A percentile compares a stretch with the other conserved stretches of the same genome.
These are phyloP conservation scores for Endogone sp. DNA, from an alignment of 192 early-diverging fungal species.

Conservation along the genomic window DNA sequence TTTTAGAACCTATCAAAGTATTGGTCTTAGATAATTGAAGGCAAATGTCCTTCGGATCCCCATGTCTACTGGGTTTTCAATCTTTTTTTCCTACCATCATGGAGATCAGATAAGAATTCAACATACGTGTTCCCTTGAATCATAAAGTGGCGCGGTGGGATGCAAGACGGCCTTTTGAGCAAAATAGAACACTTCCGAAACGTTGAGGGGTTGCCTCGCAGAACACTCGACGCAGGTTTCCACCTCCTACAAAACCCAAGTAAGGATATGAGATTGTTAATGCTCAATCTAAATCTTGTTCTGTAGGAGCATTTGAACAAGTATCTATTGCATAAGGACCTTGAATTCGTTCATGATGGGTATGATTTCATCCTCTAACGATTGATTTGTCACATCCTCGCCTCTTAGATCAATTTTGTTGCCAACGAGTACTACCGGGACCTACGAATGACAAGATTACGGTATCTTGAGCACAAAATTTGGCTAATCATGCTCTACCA, in stretches of 20 bases:
- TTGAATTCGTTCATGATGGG: slow-evolving; percentile 99
- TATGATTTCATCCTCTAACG: slow-evolving; percentile 89
- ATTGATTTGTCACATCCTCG: slow-evolving; percentile 77
- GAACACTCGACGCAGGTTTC: slow-evolving; percentile 99
- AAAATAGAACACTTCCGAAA: slow-evolving; percentile 99
- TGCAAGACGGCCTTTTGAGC: slow-evolving; percentile 99
- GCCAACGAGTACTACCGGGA: slow-evolving; percentile 90
- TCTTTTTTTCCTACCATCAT: too few relatives aligned
- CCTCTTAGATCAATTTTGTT: slow-evolving; percentile 90
- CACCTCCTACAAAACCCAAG: slow-evolving; percentile 82
- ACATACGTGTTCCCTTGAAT: slow-evolving; percentile 84
- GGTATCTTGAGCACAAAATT: too few relatives aligned
- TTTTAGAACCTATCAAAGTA: slow-evolving; percentile 61
- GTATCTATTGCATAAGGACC: slow-evolving; percentile 32
- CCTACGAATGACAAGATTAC: slow-evolving; percentile 36
- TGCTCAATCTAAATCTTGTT: too few relatives aligned
- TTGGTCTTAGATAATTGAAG: neutral
- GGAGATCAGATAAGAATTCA: neutral
- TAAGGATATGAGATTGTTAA: neutral
- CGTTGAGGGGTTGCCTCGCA: slow-evolving; percentile 90
- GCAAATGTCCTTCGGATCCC: neutral
- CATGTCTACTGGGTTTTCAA: neutral
- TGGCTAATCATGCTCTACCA: too few relatives aligned
- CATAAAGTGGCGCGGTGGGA: slow-evolving; percentile 95
- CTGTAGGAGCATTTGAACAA: too few relatives aligned